These are phyloP conservation scores for Rhizopus delemar DNA, from an alignment of 371 early-diverging fungal species.

Conservation along the genomic window DNA sequence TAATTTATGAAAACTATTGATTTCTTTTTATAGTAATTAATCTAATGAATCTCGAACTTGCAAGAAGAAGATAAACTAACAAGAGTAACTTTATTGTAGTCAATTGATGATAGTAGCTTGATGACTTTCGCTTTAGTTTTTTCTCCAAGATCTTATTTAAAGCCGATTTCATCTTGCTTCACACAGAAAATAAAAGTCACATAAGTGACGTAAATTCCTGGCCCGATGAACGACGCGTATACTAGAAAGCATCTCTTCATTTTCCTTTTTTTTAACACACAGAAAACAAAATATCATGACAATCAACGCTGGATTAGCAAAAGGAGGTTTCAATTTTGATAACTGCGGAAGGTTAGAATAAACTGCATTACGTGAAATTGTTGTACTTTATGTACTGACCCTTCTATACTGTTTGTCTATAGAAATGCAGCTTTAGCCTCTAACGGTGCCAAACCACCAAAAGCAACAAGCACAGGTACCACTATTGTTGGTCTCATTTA, in stretches of 20 bases:
- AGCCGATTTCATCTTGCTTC: too few species aligned
- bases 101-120: too few species aligned
- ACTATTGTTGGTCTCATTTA: conserved; percentile 95
- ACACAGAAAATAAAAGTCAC: neutral
- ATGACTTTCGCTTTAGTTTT: too few species aligned
- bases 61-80: too few species aligned
- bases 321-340: conserved; percentile 84
- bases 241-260: neutral
- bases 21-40: too few species aligned
- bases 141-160: too few species aligned
- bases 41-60: too few species aligned
- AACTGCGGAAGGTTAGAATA: conserved; percentile 68
- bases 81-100: too few species aligned
- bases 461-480: conserved; percentile 97
- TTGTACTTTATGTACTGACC: neutral
- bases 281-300: conserved; percentile 25
- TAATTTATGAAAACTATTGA: neutral
- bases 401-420: neutral
- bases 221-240: conserved; percentile 2
- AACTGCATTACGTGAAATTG: conserved; percentile 4
- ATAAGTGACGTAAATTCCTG: neutral
- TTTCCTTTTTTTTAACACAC: neutral
- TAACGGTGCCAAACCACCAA: conserved; percentile 82
- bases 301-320: conserved; percentile 38
- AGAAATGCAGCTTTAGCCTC: conserved; percentile 77